Percentiles rank a stretch among this genome's conserved stretches.
These are phyloP conservation scores for Pterocarpus santalinus DNA, from an alignment of 306 rosid genomes.

Conservation along the genomic window DNA sequence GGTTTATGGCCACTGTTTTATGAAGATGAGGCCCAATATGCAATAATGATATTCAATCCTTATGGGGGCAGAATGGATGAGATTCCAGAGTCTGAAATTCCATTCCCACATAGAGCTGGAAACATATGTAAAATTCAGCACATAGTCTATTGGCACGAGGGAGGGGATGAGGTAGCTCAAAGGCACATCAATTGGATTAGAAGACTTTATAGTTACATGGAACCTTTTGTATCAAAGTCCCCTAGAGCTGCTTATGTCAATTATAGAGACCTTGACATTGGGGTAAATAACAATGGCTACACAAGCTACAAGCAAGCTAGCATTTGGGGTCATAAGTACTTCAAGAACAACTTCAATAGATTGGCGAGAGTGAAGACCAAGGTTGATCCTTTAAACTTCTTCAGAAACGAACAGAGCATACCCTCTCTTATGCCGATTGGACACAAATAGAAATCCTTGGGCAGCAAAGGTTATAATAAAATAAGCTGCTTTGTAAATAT, in stretches of 20 bases:
- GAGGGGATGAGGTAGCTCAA: slow-evolving; percentile 36
- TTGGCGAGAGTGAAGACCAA: slow-evolving; percentile 44
- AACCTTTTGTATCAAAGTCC: slow-evolving; percentile 48
- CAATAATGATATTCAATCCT: slow-evolving; percentile 30
- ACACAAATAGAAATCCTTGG: slow-evolving; percentile 38
- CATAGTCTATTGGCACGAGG: slow-evolving; percentile 30
- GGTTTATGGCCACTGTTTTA: slow-evolving; percentile 50
- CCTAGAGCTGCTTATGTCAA: slow-evolving; percentile 51
- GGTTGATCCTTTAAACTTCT: slow-evolving; percentile 50
- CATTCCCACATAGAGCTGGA: slow-evolving; percentile 50
- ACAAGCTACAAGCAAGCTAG: slow-evolving; percentile 50
- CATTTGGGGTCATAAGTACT: slow-evolving; percentile 51
- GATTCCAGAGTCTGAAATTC: slow-evolving; percentile 49
- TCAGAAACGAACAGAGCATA: slow-evolving; percentile 50
- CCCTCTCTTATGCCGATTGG: slow-evolving; percentile 36
- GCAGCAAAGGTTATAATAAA: neutral
- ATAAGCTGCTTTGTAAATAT: slow-evolving; percentile 14
- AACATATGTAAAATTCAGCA: slow-evolving; percentile 44
- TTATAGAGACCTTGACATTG: slow-evolving; percentile 51
- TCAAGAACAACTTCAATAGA: slow-evolving; percentile 40
- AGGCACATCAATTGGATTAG: slow-evolving; percentile 45
- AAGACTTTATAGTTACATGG: slow-evolving; percentile 44
- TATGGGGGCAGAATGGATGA: slow-evolving; percentile 53
- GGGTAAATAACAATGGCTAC: slow-evolving; percentile 42
- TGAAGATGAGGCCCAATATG: slow-evolving; percentile 42